Conservation (phyloP, 306 rosid genomes). For the Trifolium dubium region DNA sequence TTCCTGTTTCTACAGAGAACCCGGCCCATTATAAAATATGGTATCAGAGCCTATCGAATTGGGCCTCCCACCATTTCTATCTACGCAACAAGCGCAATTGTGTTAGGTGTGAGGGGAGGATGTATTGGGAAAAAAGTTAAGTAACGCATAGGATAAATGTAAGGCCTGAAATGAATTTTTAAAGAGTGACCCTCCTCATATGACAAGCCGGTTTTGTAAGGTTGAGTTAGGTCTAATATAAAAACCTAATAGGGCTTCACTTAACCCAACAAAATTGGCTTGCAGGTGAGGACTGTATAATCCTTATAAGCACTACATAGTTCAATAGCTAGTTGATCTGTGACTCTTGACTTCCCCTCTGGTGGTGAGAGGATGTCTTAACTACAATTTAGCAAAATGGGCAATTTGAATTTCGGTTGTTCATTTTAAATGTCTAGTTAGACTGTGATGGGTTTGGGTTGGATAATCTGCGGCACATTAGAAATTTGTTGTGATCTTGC, state of each 20-base stretch:
- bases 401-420: background rate
- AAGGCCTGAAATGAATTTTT: too few relatives aligned
- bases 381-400: background rate
- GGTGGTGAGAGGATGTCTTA: too few relatives aligned
- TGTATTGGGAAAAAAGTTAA: too few relatives aligned
- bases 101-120: too few relatives aligned
- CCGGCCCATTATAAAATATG: background rate
- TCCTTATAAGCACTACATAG: background rate
- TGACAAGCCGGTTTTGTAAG: too few relatives aligned
- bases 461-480: background rate
- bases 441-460: background rate
- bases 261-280: background rate
- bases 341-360: background rate
- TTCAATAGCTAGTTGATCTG: constrained; percentile 5
- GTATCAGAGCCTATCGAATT: too few relatives aligned
- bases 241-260: background rate
- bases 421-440: too few relatives aligned
- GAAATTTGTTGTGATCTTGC: background rate
- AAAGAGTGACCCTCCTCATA: too few relatives aligned
- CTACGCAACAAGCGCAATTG: too few relatives aligned
- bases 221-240: too few relatives aligned
- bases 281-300: background rate
- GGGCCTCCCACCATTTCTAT: too few relatives aligned
- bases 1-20: background rate
- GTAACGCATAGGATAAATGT: too few relatives aligned